A percentile compares a stretch with the other conserved stretches of the same genome.
These are phyloP conservation scores for Neolentinus lepideus DNA, from an alignment of 1,284 basidiomycete species.

Conservation along the genomic window DNA sequence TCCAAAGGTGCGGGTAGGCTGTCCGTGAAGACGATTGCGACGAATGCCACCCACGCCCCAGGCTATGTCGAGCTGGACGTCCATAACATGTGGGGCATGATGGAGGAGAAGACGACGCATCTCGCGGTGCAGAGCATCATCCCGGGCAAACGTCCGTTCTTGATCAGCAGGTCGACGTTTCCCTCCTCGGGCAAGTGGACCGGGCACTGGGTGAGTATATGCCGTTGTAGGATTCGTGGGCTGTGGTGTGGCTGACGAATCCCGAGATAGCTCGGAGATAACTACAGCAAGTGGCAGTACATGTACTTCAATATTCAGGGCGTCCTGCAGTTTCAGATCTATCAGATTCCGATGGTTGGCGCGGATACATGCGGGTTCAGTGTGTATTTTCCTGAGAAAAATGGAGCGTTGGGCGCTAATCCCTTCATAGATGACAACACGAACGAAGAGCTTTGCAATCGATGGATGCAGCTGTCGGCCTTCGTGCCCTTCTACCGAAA, in stretches of 20 bases:
- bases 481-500: constrained; percentile 72
- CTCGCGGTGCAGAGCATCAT: constrained; percentile 41
- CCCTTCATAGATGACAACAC: constrained; percentile 48
- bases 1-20: constrained; percentile 36
- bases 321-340: constrained; percentile 69
- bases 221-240: neutral
- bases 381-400: constrained; percentile 17
- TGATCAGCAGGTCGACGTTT: constrained; percentile 46
- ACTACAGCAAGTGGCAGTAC: constrained; percentile 63
- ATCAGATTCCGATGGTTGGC: constrained; percentile 72
- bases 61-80: constrained; percentile 52
- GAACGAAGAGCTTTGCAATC: constrained; percentile 74
- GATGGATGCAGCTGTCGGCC: constrained; percentile 77
- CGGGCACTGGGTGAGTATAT: constrained; percentile 19
- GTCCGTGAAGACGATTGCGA: constrained; percentile 42
- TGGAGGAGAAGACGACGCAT: constrained; percentile 58
- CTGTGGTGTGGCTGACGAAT: neutral
- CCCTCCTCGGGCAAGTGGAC: constrained; percentile 13
- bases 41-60: constrained; percentile 52
- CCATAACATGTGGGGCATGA: constrained; percentile 61
- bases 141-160: constrained; percentile 54
- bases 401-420: constrained; percentile 7
- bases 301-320: constrained; percentile 56
- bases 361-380: constrained; percentile 67
- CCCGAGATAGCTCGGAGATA: constrained; percentile 54